phyloP scores from a whole-genome alignment of 169 alveolate species.

The Plasmodium vinckei region DNA sequence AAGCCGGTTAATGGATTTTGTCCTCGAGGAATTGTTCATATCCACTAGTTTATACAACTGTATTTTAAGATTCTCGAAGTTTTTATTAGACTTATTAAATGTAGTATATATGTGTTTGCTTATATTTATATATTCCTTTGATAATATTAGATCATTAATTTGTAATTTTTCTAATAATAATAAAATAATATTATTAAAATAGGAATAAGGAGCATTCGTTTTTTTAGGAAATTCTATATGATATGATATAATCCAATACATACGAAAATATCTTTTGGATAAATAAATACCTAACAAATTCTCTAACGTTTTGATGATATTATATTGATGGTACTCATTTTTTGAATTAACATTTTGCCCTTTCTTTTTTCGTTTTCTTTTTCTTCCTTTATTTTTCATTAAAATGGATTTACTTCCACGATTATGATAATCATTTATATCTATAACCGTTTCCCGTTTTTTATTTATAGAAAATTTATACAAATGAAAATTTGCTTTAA shows the following conservation, averaged over 20 bases:
- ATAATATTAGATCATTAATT: constrained; percentile 52
- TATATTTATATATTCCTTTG: constrained; percentile 58
- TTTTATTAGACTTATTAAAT: constrained; percentile 25
- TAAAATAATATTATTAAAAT: constrained; percentile 68
- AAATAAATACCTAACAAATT: constrained; percentile 55
- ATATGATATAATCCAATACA: constrained; percentile 66
- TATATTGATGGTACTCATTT: constrained; percentile 49
- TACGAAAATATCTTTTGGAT: constrained; percentile 68
- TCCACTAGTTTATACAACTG: constrained; percentile 18
- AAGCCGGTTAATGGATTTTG: constrained; percentile 22
- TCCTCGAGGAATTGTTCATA: constrained; percentile 27
- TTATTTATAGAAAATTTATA: constrained; percentile 32
- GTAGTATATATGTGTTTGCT: constrained; percentile 44
- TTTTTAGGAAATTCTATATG: constrained; percentile 73
- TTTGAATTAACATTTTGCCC: constrained; percentile 32
- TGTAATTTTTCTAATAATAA: constrained; percentile 62
- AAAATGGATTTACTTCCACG: constrained; percentile 36
- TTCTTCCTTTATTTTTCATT: constrained; percentile 52
- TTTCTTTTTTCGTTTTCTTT: constrained; percentile 24
- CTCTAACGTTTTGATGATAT: constrained; percentile 58
- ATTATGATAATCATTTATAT: constrained; percentile 25
- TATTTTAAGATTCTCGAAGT: constrained; percentile 33
- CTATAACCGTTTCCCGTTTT: constrained; percentile 51
- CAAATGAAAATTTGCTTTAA: constrained; percentile 43
- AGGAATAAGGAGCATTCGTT: constrained; percentile 41